Conservation (phyloP, 768 basidiomycete species). For the Dioszegia crocea region DNA sequence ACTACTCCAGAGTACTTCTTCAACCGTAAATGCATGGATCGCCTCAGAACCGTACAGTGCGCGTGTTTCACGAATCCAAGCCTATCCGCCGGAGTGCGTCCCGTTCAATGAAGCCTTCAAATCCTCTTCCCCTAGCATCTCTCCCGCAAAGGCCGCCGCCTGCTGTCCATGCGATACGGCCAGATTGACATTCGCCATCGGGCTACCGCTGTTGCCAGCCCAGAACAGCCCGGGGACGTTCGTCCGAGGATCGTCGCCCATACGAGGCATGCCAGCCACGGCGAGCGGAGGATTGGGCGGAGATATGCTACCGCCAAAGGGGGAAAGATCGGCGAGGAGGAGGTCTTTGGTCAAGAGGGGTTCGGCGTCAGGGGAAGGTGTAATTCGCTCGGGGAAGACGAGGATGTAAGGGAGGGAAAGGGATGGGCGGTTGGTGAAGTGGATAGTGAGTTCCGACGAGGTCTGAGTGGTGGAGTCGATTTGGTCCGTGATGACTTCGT, state of each 20-base stretch:
- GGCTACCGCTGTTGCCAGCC: slow-evolving; percentile 28
- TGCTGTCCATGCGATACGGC: slow-evolving; percentile 23
- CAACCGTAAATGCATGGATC: too few relatives aligned
- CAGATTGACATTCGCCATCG: slow-evolving; percentile 23
- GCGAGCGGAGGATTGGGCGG: not conserved
- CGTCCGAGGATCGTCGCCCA: slow-evolving; percentile 31
- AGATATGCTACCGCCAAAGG: not conserved
- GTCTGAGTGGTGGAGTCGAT: slow-evolving; percentile 10
- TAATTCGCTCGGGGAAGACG: slow-evolving; percentile 19
- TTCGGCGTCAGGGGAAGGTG: not conserved
- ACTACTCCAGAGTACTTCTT: too few relatives aligned
- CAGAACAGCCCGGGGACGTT: slow-evolving; percentile 22
- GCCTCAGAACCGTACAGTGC: too few relatives aligned
- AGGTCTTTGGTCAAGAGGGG: slow-evolving; percentile 4
- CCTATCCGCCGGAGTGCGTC: too few relatives aligned
- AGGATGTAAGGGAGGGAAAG: slow-evolving; percentile 17
- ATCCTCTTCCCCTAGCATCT: slow-evolving; percentile 25
- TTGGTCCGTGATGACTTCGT: slow-evolving; percentile 18
- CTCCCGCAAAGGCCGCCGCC: slow-evolving; percentile 18
- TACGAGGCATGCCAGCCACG: slow-evolving; percentile 7
- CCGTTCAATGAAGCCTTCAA: not conserved
- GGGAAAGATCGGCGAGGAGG: slow-evolving; percentile 5
- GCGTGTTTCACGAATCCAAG: too few relatives aligned
- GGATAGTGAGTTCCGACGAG: slow-evolving; percentile 2
- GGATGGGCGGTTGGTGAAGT: slow-evolving; percentile 11